Conservation (phyloP, 805 yeast genomes). For the Candida montana region DNA sequence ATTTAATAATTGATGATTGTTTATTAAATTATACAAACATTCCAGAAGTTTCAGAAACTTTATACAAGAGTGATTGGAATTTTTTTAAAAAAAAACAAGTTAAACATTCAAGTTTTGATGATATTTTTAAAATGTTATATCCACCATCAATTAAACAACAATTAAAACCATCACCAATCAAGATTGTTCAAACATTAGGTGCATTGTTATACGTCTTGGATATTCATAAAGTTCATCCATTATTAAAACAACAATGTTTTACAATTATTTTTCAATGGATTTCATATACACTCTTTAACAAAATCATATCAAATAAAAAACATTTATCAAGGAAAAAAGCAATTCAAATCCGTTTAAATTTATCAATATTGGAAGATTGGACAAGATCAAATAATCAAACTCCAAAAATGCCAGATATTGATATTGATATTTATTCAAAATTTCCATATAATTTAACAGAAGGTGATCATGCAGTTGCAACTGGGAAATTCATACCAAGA, state of each 20-base stretch:
- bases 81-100: constrained; percentile 41
- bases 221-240: constrained; percentile 72
- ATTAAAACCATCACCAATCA: constrained; percentile 85
- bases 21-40: constrained; percentile 72
- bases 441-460: constrained; percentile 33
- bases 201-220: constrained; percentile 83
- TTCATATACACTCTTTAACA: constrained; percentile 66
- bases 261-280: constrained; percentile 77
- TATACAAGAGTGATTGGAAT: constrained; percentile 72
- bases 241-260: constrained; percentile 72
- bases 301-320: constrained; percentile 59
- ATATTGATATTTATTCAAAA: constrained; percentile 31
- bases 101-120: constrained; percentile 55
- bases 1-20: constrained; percentile 55
- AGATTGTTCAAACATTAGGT: constrained; percentile 78
- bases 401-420: constrained; percentile 30
- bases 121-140: constrained; percentile 65
- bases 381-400: constrained; percentile 40
- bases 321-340: constrained; percentile 79
- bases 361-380: constrained; percentile 93
- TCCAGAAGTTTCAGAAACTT: constrained; percentile 71
- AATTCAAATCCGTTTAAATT: constrained; percentile 80
- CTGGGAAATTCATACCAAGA: constrained; percentile 3
- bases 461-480: constrained; percentile 19
- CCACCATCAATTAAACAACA: constrained; percentile 82